Base-by-base conservation (phyloP, 331 rosid genomes). In the Pyrus hybrid region DNA sequence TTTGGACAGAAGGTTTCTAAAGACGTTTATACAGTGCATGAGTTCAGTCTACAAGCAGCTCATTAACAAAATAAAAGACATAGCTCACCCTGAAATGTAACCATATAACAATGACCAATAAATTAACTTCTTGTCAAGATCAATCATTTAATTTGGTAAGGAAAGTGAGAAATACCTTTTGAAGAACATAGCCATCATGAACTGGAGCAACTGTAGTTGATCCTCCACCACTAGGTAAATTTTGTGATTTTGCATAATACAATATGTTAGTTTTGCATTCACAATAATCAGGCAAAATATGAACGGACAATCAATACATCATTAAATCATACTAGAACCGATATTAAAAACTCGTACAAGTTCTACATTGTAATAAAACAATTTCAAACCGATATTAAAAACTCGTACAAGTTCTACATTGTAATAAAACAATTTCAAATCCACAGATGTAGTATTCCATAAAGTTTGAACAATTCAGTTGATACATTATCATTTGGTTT, bases 181-280 rank as follows among this genome's bases (percentile, higher is more conserved):
- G 99, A 82, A 95, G 90, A 85, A 95, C 97, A 82, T 90, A 95
- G 60, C 99, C 99, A 82, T 95, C 99, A 83, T 92, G 97, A 66
- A 95, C 99, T 13, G 99, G 97, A 67, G 96, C 99, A 83, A 95
- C 88, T 63, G 98, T 92, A 33, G 97, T 95, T 54, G 99, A 95
- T 81, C 97, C 99, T 76, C 99, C 99, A 35, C 99, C 99, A 70
- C 99, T 95, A 88, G 67, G 73, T 30, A 47, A 77, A 78, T 67
- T 73, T 67, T 28, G 54, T 17, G 58, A 79, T 61, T 74, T 63
- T 29, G 33, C 74, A 2, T 51, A 76, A 83, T 69, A 81, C 68
- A 21, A 80, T 70, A 76, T 35, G 64, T 85, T 71, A 83, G 85
- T 60, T 41, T 71, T 68, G 47, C 56, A 54, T 63, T 45, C 65